Conservation (phyloP, 192 early-diverging fungal species). For the Bifiguratus adelaidae region DNA sequence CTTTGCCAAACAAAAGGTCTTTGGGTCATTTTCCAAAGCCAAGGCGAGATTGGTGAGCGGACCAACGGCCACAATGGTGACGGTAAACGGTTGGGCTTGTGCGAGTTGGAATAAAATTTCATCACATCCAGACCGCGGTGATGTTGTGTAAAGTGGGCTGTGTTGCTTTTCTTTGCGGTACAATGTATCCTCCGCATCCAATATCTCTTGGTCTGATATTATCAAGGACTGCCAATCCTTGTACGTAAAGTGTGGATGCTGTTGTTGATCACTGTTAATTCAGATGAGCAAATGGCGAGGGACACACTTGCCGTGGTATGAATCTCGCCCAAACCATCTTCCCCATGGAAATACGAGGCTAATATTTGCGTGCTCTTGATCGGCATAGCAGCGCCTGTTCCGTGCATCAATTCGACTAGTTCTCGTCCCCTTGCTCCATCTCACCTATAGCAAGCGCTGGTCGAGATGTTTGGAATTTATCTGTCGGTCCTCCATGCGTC, state of each 20-base stretch:
- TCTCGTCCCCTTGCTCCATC: not conserved
- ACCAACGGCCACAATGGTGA: conserved; percentile 33
- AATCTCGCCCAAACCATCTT: conserved; percentile 29
- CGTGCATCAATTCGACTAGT: too few relatives aligned
- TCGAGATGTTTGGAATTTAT: too few relatives aligned
- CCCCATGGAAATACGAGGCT: conserved; percentile 34
- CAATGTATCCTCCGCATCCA: conserved; percentile 4
- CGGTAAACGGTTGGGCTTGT: conserved; percentile 22
- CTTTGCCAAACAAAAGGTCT: conserved; percentile 28
- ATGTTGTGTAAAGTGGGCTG: conserved; percentile 18
- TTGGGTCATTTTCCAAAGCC: conserved; percentile 27
- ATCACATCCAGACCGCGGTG: conserved; percentile 20
- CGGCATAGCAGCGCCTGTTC: conserved; percentile 18
- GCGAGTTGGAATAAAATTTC: conserved; percentile 33
- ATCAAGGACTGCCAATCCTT: not conserved
- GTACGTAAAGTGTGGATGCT: not conserved
- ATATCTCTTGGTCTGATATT: conserved; percentile 8
- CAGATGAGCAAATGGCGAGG: conserved; percentile 1
- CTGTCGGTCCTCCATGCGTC: conserved; percentile 3
- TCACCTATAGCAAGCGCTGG: conserved; percentile 27
- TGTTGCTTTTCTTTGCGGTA: conserved; percentile 5
- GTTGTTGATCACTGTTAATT: not conserved
- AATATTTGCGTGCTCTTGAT: conserved; percentile 11
- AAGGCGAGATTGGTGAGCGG: conserved; percentile 36
- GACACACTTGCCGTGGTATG: conserved; percentile 18